Base-by-base conservation (phyloP, 768 basidiomycete genomes). In the Hygrophorus pudorinus region DNA sequence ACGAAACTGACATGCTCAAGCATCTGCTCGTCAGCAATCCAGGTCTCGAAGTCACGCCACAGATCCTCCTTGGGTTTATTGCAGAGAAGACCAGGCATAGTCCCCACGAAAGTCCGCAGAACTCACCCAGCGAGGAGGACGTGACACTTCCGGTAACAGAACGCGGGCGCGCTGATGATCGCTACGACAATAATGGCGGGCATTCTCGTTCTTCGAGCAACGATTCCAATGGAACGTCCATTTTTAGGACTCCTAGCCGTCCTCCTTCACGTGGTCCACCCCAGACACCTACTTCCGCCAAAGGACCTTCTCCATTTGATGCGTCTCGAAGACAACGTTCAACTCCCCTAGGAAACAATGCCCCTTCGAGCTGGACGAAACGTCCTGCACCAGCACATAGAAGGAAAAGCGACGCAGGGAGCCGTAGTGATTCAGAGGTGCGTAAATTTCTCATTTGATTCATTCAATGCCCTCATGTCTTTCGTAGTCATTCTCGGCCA, bases 341-440 rank as follows among this genome's bases (percentile, higher is more conserved):
- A 7, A 78, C 78, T 0, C 87, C 85, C 0, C 62, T 87, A 2
- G 58, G 58, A 3, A 65, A 59, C 43, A 65, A 59, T 20, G 76
- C 82, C 1, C 87, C 87, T 0, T 86, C 86, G 2, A 87, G 82
- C 52, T 88, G 85, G 81, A 56, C 73, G 21, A 80, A 76, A 49
- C 75, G 24, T 3, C 24, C 83, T 3, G 64, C 67, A 12, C 84
- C 85, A 11, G 79, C 81, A 5, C 63, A 71, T 37, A 70, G 87
- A 43, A 67, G 85, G 42, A 84, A 73, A 63, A 88, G 86, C 48
- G 75, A 85, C 51, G 84, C 82, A 8, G 81, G 81, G n/a, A 73
- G 71, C 48, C 65, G 71, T 21, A 88, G 86, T 53, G 87, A 90
- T 51, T 78, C 79, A 2, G 87, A 90, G 70, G 86, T 85, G 34